These are phyloP conservation scores for Monosporascus sp. DNA, from an alignment of 2,329 filamentous ascomycete genomes.

Conservation along the genomic window DNA sequence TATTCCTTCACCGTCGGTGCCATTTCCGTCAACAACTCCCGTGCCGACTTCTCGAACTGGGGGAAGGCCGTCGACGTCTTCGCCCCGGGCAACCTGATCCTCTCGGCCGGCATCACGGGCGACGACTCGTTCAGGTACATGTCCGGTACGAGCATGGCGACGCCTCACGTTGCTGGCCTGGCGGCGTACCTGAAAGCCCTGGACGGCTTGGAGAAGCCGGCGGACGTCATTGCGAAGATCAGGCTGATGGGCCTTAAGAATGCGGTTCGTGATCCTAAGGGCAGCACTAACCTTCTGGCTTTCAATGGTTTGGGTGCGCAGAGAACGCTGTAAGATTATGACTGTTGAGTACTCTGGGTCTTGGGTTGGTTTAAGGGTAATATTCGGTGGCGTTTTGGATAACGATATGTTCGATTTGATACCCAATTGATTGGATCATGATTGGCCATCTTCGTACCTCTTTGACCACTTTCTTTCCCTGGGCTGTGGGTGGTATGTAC, in stretches of 20 bases:
- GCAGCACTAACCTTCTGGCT: neutral
- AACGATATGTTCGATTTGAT: too few relatives aligned
- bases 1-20: constrained; percentile 34
- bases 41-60: constrained; percentile 33
- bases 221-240: neutral
- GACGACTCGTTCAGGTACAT: neutral
- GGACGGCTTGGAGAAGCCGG: neutral
- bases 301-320: neutral
- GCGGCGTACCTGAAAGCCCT: neutral
- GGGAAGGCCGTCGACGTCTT: constrained; percentile 3
- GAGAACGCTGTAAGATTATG: too few relatives aligned
- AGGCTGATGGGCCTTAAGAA: neutral
- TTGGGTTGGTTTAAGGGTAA: too few relatives aligned
- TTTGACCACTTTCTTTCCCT: too few relatives aligned
- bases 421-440: too few relatives aligned
- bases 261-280: neutral
- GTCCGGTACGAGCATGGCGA: neutral
- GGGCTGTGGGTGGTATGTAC: too few relatives aligned
- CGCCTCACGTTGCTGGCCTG: constrained; percentile 1
- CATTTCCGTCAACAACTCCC: constrained; percentile 23
- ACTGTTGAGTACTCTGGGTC: too few relatives aligned
- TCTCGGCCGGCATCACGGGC: neutral
- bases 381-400: too few relatives aligned
- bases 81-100: neutral
- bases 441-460: too few relatives aligned